phyloP scores from a whole-genome alignment of 2,329 filamentous ascomycete species.

The Alternaria sp. region DNA sequence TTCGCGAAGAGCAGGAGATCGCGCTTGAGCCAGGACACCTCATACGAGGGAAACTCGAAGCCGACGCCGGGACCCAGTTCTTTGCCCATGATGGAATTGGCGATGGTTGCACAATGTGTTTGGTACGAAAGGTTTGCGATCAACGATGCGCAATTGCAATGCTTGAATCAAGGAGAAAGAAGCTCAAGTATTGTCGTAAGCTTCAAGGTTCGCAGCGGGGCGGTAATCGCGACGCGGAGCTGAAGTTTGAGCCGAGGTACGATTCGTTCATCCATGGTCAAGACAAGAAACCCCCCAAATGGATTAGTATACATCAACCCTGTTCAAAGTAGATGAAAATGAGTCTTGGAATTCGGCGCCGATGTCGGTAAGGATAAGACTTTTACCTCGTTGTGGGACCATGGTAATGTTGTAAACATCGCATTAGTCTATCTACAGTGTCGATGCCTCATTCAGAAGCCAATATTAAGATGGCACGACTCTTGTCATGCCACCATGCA shows the following conservation, averaged over 20 bases:
- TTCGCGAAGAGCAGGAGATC: conserved; percentile 89
- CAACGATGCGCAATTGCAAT: background rate
- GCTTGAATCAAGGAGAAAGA: background rate
- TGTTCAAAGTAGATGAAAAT: background rate
- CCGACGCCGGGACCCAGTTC: conserved; percentile 63
- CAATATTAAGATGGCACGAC: conserved; percentile 16
- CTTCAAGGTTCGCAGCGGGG: conserved; percentile 30
- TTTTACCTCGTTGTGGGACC: background rate
- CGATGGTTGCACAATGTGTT: background rate
- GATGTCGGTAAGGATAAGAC: conserved; percentile 1
- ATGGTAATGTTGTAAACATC: background rate
- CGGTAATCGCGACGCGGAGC: conserved; percentile 36
- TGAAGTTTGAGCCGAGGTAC: conserved; percentile 41
- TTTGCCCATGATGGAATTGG: conserved; percentile 36
- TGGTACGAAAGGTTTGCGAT: background rate
- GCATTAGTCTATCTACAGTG: conserved; percentile 25
- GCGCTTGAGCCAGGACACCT: conserved; percentile 85
- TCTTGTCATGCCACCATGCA: conserved; percentile 9
- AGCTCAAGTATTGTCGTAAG: conserved; percentile 9
- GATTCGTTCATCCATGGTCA: conserved; percentile 26
- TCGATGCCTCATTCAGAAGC: conserved; percentile 11
- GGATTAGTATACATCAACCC: background rate
- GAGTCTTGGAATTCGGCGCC: background rate
- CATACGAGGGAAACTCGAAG: conserved; percentile 77
- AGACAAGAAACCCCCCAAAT: conserved; percentile 12